Conservation (phyloP, 768 basidiomycete species). For the Rhizopogon vinicolor region DNA sequence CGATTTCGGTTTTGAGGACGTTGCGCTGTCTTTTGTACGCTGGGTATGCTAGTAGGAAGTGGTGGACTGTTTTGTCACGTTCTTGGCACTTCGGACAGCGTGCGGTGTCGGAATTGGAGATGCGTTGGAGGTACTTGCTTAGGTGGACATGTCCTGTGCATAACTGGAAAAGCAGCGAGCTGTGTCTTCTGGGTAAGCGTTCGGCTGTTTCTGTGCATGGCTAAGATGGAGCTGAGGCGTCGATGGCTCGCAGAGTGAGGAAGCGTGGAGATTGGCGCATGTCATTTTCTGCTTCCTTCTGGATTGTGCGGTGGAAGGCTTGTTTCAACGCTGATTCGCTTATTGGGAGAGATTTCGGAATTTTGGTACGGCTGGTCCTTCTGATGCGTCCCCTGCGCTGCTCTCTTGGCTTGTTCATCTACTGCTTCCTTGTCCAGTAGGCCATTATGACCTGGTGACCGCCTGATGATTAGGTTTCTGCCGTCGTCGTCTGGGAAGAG, state of each 20-base stretch:
- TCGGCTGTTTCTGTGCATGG: not conserved
- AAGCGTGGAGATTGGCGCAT: constrained; percentile 2
- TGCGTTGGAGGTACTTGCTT: constrained; percentile 13
- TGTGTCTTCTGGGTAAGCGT: constrained; percentile 3
- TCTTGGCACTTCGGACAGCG: constrained; percentile 3
- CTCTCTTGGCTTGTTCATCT: constrained; percentile 18
- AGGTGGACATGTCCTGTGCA: not conserved
- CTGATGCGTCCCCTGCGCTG: constrained; percentile 5
- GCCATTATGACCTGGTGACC: constrained; percentile 22
- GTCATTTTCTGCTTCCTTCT: not conserved
- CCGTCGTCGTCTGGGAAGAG: not conserved
- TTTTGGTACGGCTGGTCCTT: not conserved
- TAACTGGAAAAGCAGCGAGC: constrained; percentile 8
- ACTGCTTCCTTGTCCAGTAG: constrained; percentile 21
- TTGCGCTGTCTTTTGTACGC: not conserved
- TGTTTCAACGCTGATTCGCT: constrained; percentile 5
- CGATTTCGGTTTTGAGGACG: not conserved
- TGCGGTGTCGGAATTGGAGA: constrained; percentile 7
- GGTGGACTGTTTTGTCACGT: constrained; percentile 8
- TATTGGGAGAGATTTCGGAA: not conserved
- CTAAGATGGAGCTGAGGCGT: not conserved
- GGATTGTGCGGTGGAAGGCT: not conserved
- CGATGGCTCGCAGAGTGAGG: not conserved
- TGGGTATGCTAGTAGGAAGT: constrained; percentile 10
- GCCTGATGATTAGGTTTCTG: constrained; percentile 5